Percentiles rank a stretch among this genome's conserved stretches.
Conservation (phyloP, 768 basidiomycete species). For the Boletus reticulatus region DNA sequence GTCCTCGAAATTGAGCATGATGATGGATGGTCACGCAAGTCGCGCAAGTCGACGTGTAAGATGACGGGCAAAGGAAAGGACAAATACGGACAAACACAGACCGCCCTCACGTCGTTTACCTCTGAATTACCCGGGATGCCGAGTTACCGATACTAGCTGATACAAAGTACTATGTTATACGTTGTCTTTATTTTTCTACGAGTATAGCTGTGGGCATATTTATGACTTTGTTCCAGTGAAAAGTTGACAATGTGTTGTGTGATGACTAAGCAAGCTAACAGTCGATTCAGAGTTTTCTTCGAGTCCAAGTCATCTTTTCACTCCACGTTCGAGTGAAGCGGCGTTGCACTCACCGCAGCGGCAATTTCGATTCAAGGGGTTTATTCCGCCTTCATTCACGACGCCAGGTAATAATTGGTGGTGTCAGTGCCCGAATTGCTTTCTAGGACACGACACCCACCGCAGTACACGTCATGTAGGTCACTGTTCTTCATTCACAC, state of each 20-base stretch:
- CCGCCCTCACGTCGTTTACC: no score
- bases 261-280: slow-evolving; percentile 16
- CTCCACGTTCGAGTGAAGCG: neutral
- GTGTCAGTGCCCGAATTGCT: neutral
- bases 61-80: slow-evolving; percentile 3
- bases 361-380: neutral
- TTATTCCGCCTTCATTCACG: neutral
- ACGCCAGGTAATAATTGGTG: neutral
- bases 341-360: neutral
- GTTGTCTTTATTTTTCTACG: no score
- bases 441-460: slow-evolving; percentile 3
- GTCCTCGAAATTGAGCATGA: slow-evolving; percentile 89
- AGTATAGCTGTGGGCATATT: no score
- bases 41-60: slow-evolving; percentile 28
- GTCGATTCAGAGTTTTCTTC: neutral
- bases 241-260: no score
- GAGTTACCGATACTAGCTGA: no score
- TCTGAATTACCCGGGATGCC: no score
- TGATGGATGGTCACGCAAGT: slow-evolving; percentile 20
- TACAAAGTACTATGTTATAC: no score
- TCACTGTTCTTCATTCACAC: neutral
- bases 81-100: slow-evolving; percentile 21
- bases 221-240: no score
- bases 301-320: neutral
- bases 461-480: slow-evolving; percentile 19